Evolutionary conservation across 176 grass and related monocot species (phyloP).

Genomic region (Poa annua): DNA sequence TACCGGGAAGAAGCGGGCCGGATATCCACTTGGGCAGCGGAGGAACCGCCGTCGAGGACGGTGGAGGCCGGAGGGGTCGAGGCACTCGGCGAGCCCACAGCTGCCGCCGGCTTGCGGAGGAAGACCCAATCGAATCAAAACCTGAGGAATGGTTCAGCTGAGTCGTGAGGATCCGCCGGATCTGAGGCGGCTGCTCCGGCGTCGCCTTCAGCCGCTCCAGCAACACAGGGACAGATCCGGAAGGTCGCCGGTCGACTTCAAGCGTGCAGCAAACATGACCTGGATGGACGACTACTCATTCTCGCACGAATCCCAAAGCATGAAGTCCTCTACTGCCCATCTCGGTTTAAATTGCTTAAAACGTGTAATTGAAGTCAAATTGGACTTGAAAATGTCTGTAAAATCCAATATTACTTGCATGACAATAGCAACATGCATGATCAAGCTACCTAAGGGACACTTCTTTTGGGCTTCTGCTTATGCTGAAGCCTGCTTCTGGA

Average conservation of each 20-base stretch:
- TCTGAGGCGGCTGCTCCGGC: conserved; percentile 24
- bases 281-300: neutral
- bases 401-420: no score
- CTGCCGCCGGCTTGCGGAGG: conserved; percentile 7
- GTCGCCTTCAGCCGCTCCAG: neutral
- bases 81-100: neutral
- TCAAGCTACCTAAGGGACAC: no score
- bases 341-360: no score
- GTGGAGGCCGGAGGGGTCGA: neutral
- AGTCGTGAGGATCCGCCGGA: neutral
- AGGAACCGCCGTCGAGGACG: neutral
- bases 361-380: no score
- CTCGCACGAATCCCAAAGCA: neutral
- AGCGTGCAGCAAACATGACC: neutral
- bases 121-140: neutral
- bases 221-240: conserved; percentile 21
- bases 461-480: no score
- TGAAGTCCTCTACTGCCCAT: no score
- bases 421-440: no score
- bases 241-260: conserved; percentile 26
- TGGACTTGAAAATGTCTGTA: no score
- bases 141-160: neutral
- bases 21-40: conserved; percentile 13
- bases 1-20: neutral
- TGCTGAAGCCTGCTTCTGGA: no score